Evolutionary conservation across 768 basidiomycete genomes (phyloP), one percentile per base, ranked within the genome.

Genomic region (Termitomyces sp.): DNA sequence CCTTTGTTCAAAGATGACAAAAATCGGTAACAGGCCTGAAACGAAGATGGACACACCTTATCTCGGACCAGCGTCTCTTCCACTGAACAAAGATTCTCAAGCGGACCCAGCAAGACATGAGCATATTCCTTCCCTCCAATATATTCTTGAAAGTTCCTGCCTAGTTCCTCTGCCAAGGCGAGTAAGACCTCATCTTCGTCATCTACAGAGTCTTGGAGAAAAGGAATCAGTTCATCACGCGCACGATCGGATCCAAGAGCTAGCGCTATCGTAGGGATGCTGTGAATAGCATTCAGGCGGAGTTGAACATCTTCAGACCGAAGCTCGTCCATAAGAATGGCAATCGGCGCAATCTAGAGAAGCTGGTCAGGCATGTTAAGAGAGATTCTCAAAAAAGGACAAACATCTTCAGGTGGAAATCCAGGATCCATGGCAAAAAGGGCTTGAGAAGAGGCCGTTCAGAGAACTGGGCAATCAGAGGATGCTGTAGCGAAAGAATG

Each of bases 181-280:
- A 99, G 81, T 42, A 99, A 78, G 31, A 99, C 95, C 68, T 99
- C 97, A 72, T 99, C 97, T 74, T 99, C 97, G 68, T 99, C 97
- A 72, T 99, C 97, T 63, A 99, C 87, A n/a, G 94, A 95, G 68
- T 99, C 96, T 75, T 94, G 93, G 54, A 99, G 84, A 78, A 99
- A 99, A 1, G 94, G 92, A 61, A 99, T 84, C 64, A 99, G 84
- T 70, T 99, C 97, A 55, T 94, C 90, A 61, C 96, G 85, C 26
- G 95, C 92, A 65, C 97, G 91, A 78, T 95, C 90, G 44, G 94
- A 86, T 6, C 97, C 96, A 52, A 99, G 81, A 18, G 97, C 97
- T 61, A 99, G 83, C 5, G 96, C 96, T 74, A 99, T 99, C 49
- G 97, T 99, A 52, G 94, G 94, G 68, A 99, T 84, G 73, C 95